Percentiles rank a stretch among this genome's conserved stretches.
phyloP scores from a whole-genome alignment of 495 filamentous ascomycete species.

The Annulohypoxylon nitens region DNA sequence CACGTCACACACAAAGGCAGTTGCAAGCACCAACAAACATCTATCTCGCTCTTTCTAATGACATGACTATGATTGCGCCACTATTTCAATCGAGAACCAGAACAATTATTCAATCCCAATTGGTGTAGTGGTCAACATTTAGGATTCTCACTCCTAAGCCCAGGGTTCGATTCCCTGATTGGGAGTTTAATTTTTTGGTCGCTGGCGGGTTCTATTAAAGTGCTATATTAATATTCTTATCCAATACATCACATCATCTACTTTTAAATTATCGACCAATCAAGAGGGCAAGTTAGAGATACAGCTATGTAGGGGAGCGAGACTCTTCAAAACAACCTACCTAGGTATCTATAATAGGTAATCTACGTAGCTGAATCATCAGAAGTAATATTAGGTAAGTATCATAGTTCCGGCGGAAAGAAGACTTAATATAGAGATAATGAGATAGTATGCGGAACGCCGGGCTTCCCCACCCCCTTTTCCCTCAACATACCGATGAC shows the following conservation, averaged over 20 bases:
- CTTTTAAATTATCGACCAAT: too few relatives aligned
- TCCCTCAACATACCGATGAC: neutral
- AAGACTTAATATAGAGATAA: too few relatives aligned
- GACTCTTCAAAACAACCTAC: too few relatives aligned
- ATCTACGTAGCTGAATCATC: too few relatives aligned
- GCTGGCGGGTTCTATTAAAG: neutral
- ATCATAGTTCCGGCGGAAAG: too few relatives aligned
- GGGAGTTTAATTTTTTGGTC: conserved; percentile 27
- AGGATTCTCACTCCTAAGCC: conserved; percentile 48
- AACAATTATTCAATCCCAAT: conserved; percentile 27
- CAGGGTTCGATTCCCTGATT: conserved; percentile 57
- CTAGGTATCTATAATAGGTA: too few relatives aligned
- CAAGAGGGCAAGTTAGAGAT: too few relatives aligned
- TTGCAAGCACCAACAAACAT: neutral
- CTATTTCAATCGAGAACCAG: neutral
- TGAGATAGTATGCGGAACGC: neutral
- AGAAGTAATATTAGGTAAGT: too few relatives aligned
- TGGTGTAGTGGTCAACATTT: conserved; percentile 49
- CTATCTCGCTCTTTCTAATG: neutral
- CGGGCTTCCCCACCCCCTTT: neutral
- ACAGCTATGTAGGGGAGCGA: too few relatives aligned
- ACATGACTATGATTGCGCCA: neutral
- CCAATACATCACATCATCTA: too few relatives aligned
- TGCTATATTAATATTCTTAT: too few relatives aligned
- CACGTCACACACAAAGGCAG: neutral